Evolutionary conservation across 768 basidiomycete genomes (phyloP).

Genomic region (Rhizopogon vesiculosus): DNA sequence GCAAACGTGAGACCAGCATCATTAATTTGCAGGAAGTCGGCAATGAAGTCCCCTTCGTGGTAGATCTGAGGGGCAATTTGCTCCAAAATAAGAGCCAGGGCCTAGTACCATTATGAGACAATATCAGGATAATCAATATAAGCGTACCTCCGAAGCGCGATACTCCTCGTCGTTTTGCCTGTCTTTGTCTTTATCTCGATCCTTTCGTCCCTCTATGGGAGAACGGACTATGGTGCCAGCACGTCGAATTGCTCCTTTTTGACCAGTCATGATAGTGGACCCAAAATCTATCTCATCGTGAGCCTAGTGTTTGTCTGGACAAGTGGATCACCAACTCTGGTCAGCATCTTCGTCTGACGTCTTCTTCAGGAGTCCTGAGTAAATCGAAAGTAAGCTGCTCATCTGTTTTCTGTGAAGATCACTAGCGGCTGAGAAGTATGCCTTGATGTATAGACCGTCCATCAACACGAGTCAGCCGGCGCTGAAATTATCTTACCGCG

Average conservation of each 20-base stretch:
- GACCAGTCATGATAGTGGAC: constrained; percentile 26
- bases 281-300: constrained; percentile 36
- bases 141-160: constrained; percentile 64
- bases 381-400: constrained; percentile 60
- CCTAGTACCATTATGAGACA: constrained; percentile 39
- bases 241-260: constrained; percentile 64
- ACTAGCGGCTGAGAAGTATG: constrained; percentile 86
- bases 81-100: constrained; percentile 67
- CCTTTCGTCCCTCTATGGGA: constrained; percentile 51
- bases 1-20: constrained; percentile 88
- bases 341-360: constrained; percentile 69
- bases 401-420: constrained; percentile 80
- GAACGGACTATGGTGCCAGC: constrained; percentile 84
- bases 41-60: constrained; percentile 82
- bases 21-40: constrained; percentile 90
- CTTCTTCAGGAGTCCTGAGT: constrained; percentile 59
- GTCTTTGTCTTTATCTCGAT: constrained; percentile 44
- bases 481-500: constrained; percentile 53
- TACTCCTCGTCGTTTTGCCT: constrained; percentile 54
- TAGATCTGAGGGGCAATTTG: constrained; percentile 74
- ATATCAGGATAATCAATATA: not conserved
- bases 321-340: constrained; percentile 42
- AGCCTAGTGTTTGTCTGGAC: not conserved
- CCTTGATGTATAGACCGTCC: constrained; percentile 39
- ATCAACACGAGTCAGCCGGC: not conserved